Evolutionary conservation across 2,329 filamentous ascomycete genomes (phyloP), one percentile per base, ranked within the genome.

Genomic region (Curvularia hawaiiensis): DNA sequence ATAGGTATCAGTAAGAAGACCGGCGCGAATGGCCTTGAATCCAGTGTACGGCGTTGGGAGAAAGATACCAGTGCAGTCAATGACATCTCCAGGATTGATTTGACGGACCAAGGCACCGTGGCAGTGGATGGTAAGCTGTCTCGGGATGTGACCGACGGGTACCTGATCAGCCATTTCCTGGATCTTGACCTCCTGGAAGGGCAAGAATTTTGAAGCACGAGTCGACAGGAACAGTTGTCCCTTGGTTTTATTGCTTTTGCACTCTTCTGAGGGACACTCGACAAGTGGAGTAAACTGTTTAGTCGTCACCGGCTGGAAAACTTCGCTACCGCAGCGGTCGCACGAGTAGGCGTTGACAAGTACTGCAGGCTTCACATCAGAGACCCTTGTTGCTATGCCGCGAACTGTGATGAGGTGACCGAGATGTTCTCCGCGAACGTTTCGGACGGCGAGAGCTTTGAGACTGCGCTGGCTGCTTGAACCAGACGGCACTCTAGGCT

Each of bases 81-180:
- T 88, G 4, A 97, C 88, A 77, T 99, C 95, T 62, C 95, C 95
- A 2, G 95, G 95, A 74, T 91, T 98, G 71, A 98, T 86, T 68
- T 91, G 88, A 58, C 95, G 85, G 30, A 94, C 92, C 12, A 96
- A 83, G 59, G 87, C 90, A 59, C 95, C 95, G 72, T 96, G 90
- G 77, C 92, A 97, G 69, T 96, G 86, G 22, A 99, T 82, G 0
- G 94, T 98, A 61, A 99, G 80, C 56, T 92, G 92, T 58, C 95
- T 87, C 31, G 95, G 95, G 68, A 99, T 99, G 75, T 99, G 95
- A 50, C 95, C 95, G 63, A 99, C 96, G 8, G 95, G 95, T 0
- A 99, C 95, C 77, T 99, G 95, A 75, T 99, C 95, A n/a, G 95
- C 92, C 87, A 98, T 91, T 75, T 99, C 95, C 78, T 99, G 95